Evolutionary conservation across 192 early-diverging fungal genomes (phyloP), one percentile per base, ranked within the genome.

Genomic region (Thamnidium elegans): DNA sequence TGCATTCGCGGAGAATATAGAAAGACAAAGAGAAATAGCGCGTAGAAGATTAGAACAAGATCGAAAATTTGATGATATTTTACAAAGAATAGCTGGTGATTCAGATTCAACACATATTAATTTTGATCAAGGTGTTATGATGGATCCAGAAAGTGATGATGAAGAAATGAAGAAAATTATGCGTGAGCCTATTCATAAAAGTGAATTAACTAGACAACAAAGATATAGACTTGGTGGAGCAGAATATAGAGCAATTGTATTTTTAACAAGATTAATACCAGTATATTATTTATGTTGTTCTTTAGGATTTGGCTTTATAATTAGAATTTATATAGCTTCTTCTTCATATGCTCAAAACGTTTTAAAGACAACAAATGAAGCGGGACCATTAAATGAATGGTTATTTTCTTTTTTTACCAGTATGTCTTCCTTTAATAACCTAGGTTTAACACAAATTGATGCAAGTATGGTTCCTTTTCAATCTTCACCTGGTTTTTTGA

Each of bases 1-100:
- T 62, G 63, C 62, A 8, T 73, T 73, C 60, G 71, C 71, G 4
- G 71, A 73, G 9, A 59, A 73, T 51, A 65, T 73, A 26, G 62
- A 48, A 39, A 36, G 21, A 7, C 71, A 73, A 45, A 43, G 71
- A 11, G 62, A 68, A 23, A 19, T 51, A 13, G 71, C 71, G 3
- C 46, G 71, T 32, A 62, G 46, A 34, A 47, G 70, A 36, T 47
- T 70, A 15, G 68, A 70, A 26, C 30, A 64, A 70, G 61, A 70
- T 23, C 43, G 54, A 55, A 54, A 45, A 3, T 56, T 55, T 23
- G 53, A 62, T 1, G 67, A 70, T 26, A 50, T 45, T 14, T 20
- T 45, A 13, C 58, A 59, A 26, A 39, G 39, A 4, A 45, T 45
- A 11, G 42, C 9, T 4, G 21, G 10, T 3, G 58, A 59, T 14